Evolutionary conservation across 306 rosid genomes (phyloP), one percentile per base, ranked within the genome.

Genomic region (Fagus sylvatica): DNA sequence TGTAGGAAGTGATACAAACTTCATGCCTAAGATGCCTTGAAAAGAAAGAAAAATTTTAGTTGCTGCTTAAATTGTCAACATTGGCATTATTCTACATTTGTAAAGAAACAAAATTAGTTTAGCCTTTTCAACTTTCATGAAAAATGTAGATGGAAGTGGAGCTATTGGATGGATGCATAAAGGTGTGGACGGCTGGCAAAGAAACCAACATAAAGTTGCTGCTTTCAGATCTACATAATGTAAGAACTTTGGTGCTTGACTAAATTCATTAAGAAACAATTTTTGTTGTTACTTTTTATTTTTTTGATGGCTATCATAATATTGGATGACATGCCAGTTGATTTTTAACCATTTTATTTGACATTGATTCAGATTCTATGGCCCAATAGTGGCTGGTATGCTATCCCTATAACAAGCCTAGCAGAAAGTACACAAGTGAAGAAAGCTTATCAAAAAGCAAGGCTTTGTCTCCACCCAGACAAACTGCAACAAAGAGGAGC

Each of bases 401-500:
- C 93, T 22, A 80, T 89, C 60, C 88, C 97, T 19, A 76, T 91
- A 43, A 80, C 86, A 69, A 86, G 67, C 84, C 85, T 92, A 51
- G 82, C 77, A 76, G 92, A 89, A 77, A 89, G 90, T 72, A 82
- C 93, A 71, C 86, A 88, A 22, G 95, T 91, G 72, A 95, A 90
- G 76, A 91, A 87, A 78, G 97, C 93, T 69, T 92, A 91, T 59
- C 98, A 92, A 86, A 92, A 91, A 84, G 97, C 98, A 80, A 92
- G 95, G 79, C 81, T 95, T 59, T 91, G 98, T 76, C 89, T 92
- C 77, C 97, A 91, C 80, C 98, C 98, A 34, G 93, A 95, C 85
- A 95, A 92, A 81, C 91, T 95, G 57, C 98, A 92, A 72, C 98
- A 95, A 84, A 89, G 93, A 91, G 89, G 97, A 81, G 98, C 93